These are phyloP conservation scores for Nakazawaea molendinolei DNA, from an alignment of 805 yeast species.

Conservation along the genomic window DNA sequence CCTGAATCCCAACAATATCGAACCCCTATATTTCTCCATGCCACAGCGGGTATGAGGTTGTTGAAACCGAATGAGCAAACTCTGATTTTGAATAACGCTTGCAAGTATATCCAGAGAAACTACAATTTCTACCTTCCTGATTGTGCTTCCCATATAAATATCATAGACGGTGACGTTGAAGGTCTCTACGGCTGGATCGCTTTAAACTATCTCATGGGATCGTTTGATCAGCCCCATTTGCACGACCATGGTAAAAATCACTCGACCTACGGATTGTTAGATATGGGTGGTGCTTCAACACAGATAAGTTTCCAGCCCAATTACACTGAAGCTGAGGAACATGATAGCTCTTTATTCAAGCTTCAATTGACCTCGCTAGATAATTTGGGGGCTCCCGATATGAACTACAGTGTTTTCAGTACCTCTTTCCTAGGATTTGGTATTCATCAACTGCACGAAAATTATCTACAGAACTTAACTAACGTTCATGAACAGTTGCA, in stretches of 20 bases:
- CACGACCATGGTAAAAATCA: conserved; percentile 38
- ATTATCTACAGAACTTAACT: conserved; percentile 34
- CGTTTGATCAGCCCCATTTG: conserved; percentile 28
- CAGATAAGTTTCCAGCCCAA: conserved; percentile 62
- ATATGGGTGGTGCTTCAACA: conserved; percentile 62
- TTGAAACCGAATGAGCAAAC: conserved; percentile 42
- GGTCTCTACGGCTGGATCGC: conserved; percentile 67
- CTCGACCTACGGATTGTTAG: conserved; percentile 49
- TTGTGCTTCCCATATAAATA: conserved; percentile 50
- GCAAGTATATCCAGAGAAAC: conserved; percentile 39
- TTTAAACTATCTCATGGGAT: conserved; percentile 46
- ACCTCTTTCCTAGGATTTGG: conserved; percentile 59
- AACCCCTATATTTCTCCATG: conserved; percentile 64
- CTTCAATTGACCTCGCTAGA: conserved; percentile 34
- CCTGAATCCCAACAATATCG: conserved; percentile 54
- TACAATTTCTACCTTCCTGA: conserved; percentile 54
- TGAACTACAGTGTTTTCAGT: conserved; percentile 39
- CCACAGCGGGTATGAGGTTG: conserved; percentile 64
- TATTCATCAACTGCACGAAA: conserved; percentile 44
- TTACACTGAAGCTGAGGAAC: conserved; percentile 35
- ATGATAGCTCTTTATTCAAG: conserved; percentile 37
- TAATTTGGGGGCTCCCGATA: conserved; percentile 16
- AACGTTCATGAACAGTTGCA: conserved; percentile 11
- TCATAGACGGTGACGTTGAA: conserved; percentile 59
- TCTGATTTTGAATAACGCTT: conserved; percentile 38